phyloP scores from a whole-genome alignment of 1,284 basidiomycete genomes.

The Pascua guehoae region DNA sequence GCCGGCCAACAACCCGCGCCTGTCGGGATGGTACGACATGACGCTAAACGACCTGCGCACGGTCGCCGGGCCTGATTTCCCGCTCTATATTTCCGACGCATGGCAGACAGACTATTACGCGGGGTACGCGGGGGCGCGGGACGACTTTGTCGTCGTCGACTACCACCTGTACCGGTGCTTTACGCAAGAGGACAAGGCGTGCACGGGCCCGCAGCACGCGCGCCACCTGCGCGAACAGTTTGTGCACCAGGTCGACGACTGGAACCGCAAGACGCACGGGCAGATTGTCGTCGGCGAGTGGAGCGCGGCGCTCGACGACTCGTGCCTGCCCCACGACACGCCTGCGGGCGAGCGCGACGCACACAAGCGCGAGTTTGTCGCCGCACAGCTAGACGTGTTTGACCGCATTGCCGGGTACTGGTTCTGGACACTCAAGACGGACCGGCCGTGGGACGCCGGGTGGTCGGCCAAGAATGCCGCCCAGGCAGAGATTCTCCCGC shows the following conservation, averaged over 20 bases:
- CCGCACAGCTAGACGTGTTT: slow-evolving; percentile 66
- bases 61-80: slow-evolving; percentile 56
- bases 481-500: slow-evolving; percentile 61
- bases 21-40: slow-evolving; percentile 64
- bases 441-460: slow-evolving; percentile 63
- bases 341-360: slow-evolving; percentile 54
- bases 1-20: slow-evolving; percentile 58
- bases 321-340: slow-evolving; percentile 55
- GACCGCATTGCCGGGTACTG: slow-evolving; percentile 71
- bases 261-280: slow-evolving; percentile 49
- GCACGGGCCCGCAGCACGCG: slow-evolving; percentile 61
- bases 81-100: slow-evolving; percentile 71
- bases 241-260: slow-evolving; percentile 15
- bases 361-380: slow-evolving; percentile 57
- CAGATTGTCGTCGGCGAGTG: slow-evolving; percentile 78
- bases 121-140: slow-evolving; percentile 53
- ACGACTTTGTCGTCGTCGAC: slow-evolving; percentile 64
- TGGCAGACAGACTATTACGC: slow-evolving; percentile 72
- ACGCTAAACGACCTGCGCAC: slow-evolving; percentile 60
- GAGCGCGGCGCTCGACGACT: slow-evolving; percentile 71
- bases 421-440: slow-evolving; percentile 86
- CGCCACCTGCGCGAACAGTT: slow-evolving; percentile 30
- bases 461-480: slow-evolving; percentile 74
- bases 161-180: slow-evolving; percentile 80
- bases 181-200: slow-evolving; percentile 56